Percentiles rank a stretch among this genome's conserved stretches.
phyloP scores from a whole-genome alignment of 2,329 filamentous ascomycete species.

The Ophiocordyceps camponoti-leonardi region DNA sequence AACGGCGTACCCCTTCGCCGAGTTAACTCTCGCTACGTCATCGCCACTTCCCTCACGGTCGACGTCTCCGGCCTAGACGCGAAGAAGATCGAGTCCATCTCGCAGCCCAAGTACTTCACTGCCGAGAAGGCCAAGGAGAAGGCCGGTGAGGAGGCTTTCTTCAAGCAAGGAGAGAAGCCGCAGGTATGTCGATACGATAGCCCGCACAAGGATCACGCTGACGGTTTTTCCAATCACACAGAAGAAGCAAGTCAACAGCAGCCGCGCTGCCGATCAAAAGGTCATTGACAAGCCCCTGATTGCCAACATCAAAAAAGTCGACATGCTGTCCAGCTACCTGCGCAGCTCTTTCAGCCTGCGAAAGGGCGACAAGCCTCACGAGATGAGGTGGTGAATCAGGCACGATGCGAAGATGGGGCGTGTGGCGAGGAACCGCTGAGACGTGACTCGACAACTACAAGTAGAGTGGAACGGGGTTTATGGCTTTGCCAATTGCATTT shows the following conservation, averaged over 20 bases:
- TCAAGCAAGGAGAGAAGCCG: slow-evolving; percentile 97
- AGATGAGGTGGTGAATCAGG: slow-evolving; percentile 91
- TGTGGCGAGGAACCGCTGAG: too few species aligned
- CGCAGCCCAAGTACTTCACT: slow-evolving; percentile 80
- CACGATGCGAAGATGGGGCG: slow-evolving; percentile 1
- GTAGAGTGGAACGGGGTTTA: slow-evolving; percentile 28
- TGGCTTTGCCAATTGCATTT: slow-evolving; percentile 49
- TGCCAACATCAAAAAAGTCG: slow-evolving; percentile 96
- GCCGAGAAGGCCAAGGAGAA: slow-evolving; percentile 91
- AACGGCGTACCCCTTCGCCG: slow-evolving; percentile 96
- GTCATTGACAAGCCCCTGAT: slow-evolving; percentile 92
- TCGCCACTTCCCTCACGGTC: slow-evolving; percentile 74
- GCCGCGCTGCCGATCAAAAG: slow-evolving; percentile 95
- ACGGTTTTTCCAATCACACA: slow-evolving; percentile 27
- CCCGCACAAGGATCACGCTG: slow-evolving; percentile 3
- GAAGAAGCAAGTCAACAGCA: slow-evolving; percentile 94
- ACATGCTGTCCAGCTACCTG: slow-evolving; percentile 85
- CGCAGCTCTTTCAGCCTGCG: slow-evolving; percentile 92
- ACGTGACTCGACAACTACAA: slow-evolving; percentile 12
- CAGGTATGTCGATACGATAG: slow-evolving; percentile 46
- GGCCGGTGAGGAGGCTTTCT: slow-evolving; percentile 95
- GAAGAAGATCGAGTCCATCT: slow-evolving; percentile 71
- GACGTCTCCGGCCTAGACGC: slow-evolving; percentile 73
- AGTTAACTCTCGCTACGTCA: slow-evolving; percentile 87
- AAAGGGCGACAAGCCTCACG: slow-evolving; percentile 98